phyloP scores from a whole-genome alignment of 208 protist genomes.

The Leishmania lainsoni region DNA sequence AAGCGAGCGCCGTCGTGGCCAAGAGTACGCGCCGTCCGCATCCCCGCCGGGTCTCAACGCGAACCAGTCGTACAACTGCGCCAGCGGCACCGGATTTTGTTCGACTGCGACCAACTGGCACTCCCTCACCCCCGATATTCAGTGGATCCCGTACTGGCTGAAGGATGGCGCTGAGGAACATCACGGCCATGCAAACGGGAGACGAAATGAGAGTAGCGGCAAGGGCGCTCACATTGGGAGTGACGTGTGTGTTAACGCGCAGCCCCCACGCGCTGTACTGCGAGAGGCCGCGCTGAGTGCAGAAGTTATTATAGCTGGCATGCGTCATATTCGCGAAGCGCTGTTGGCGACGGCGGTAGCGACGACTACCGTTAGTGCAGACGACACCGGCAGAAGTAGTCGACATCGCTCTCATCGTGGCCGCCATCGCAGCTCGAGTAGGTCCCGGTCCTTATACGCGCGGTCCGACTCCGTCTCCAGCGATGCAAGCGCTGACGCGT shows the following conservation, averaged over 20 bases:
- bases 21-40: background rate
- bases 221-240: background rate
- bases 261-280: conserved; percentile 19
- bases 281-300: conserved; percentile 23
- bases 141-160: conserved; percentile 5
- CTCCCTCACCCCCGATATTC: background rate
- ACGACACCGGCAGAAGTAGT: background rate
- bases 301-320: conserved; percentile 22
- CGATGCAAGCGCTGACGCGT: background rate
- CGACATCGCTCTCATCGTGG: background rate
- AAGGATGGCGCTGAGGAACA: background rate
- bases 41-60: background rate
- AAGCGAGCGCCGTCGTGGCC: background rate
- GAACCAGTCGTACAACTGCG: background rate
- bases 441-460: background rate
- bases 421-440: background rate
- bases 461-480: background rate
- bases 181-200: background rate
- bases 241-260: background rate
- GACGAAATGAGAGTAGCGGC: background rate
- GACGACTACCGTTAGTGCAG: background rate
- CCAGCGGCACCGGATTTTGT: background rate
- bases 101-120: background rate
- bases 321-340: conserved; percentile 20
- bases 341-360: conserved; percentile 2